Evolutionary conservation across 2,329 filamentous ascomycete species (phyloP).

Genomic region (Diaporthe vaccinii): DNA sequence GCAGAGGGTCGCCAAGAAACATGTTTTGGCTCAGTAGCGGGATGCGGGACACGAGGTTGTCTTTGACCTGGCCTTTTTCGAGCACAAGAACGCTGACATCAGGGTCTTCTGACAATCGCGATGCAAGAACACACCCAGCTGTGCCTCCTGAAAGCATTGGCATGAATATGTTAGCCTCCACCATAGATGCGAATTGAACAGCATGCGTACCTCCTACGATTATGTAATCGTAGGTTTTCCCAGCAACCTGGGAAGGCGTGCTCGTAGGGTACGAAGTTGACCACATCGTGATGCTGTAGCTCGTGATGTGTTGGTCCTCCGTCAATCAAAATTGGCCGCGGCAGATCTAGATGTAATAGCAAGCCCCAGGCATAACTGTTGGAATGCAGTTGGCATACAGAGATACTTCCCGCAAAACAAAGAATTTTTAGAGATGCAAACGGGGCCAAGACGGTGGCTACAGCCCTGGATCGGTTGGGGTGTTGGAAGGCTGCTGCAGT

Average conservation of each 20-base stretch:
- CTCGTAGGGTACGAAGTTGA: constrained; percentile 1
- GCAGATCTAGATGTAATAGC: no score
- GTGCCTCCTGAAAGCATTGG: constrained; percentile 53
- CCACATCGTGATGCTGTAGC: constrained; percentile 1
- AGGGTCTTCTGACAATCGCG: constrained; percentile 56
- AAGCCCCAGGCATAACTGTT: no score
- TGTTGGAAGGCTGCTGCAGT: no score
- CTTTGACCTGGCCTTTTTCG: constrained; percentile 51
- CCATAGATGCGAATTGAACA: neutral
- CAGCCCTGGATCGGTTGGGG: no score
- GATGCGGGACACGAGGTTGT: constrained; percentile 48
- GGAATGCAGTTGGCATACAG: no score
- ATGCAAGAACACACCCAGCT: constrained; percentile 61
- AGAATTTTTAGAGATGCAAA: no score
- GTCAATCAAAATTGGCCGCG: neutral
- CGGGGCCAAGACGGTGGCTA: no score
- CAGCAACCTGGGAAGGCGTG: neutral
- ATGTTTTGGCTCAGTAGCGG: constrained; percentile 50
- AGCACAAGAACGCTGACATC: constrained; percentile 54
- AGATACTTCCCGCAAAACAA: no score
- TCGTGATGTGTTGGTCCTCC: no score
- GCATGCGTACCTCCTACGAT: constrained; percentile 12
- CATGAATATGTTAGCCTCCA: no score
- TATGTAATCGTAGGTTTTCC: constrained; percentile 15
- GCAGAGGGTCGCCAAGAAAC: constrained; percentile 42